Evolutionary conservation across 2,329 filamentous ascomycete genomes (phyloP), one percentile per base, ranked within the genome.

Genomic region (Fusarium decemcellulare): DNA sequence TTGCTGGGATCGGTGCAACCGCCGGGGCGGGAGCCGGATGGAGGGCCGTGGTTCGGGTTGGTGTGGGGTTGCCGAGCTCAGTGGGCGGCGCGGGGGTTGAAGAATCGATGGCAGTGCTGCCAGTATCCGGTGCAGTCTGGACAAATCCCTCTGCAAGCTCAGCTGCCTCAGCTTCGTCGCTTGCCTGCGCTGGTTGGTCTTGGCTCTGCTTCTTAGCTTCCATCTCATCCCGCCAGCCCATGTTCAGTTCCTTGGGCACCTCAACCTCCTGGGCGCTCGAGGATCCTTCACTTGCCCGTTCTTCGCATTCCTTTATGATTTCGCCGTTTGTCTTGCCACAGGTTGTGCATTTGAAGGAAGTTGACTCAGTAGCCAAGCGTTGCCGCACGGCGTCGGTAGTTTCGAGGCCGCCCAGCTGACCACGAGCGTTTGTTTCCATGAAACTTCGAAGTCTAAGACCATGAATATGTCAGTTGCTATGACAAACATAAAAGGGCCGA

Each of bases 351-450:
- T 82, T 87, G 87, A 90, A 98, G 1, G 72, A 76, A 1, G 80
- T 80, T 64, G 90, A 94, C 74, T 92, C 88, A 48, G 77, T 82
- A 6, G 96, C 96, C 73, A 96, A 87, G 47, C 87, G 83, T 73
- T 86, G 86, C 58, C 95, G 85, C 53, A 93, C 89, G 6, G 85
- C 86, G 16, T 91, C 90, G 29, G 84, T 88, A 5, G 91, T 91
- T 70, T 98, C 95, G 74, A 98, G 85, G 0, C 96, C 96, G 12
- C 96, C 96, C 2, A 99, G 84, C 83, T 98, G 96, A 1, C 96
- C 96, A 72, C 88, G 90, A 9, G 93, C 90, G 72, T 95, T 93
- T 4, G 92, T 95, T 78, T 97, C 94, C 94, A 99, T 98, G 80
- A 98, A 98, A 72, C 89, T 92, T 58, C 96, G 84, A 51, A 98